Evolutionary conservation across 495 filamentous ascomycete species (phyloP).

Genomic region (Neurospora sp.): DNA sequence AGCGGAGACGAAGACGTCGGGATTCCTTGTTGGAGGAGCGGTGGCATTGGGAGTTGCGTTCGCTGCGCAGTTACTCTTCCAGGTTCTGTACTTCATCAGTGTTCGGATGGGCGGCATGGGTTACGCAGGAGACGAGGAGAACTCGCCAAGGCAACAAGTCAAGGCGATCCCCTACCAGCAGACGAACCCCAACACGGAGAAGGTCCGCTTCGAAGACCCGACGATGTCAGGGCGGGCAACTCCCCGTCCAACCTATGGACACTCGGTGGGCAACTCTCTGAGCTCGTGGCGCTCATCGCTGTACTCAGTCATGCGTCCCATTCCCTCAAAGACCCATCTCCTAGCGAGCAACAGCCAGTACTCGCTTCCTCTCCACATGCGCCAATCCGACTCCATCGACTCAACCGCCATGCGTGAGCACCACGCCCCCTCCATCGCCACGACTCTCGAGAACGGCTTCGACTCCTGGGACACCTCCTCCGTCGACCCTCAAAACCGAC

Average conservation of each 20-base stretch:
- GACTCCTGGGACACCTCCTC: conserved; percentile 59
- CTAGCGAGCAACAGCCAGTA: conserved; percentile 18
- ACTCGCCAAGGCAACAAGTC: conserved; percentile 19
- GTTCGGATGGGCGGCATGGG: conserved; percentile 15
- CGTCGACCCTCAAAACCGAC: conserved; percentile 47
- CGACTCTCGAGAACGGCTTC: conserved; percentile 43
- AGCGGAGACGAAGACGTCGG: conserved; percentile 15
- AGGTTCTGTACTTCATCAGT: conserved; percentile 27
- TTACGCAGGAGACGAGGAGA: conserved; percentile 21
- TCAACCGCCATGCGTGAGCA: conserved; percentile 24
- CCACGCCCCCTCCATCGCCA: background rate
- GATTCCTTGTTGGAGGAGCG: conserved; percentile 28
- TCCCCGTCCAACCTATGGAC: conserved; percentile 30
- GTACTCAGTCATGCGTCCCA: conserved; percentile 39
- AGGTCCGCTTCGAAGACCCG: conserved; percentile 7
- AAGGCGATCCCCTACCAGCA: conserved; percentile 38
- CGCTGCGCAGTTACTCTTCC: conserved; percentile 29
- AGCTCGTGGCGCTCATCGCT: conserved; percentile 44
- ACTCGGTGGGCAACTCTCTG: conserved; percentile 37
- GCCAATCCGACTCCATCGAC: conserved; percentile 27
- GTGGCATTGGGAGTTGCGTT: conserved; percentile 31
- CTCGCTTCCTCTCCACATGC: conserved; percentile 14
- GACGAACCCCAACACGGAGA: conserved; percentile 21
- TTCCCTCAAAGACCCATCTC: conserved; percentile 39
- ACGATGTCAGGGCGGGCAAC: conserved; percentile 17